These are phyloP conservation scores for Solanum aculeatissimum DNA, from an alignment of 305 asterid genomes.

Conservation along the genomic window DNA sequence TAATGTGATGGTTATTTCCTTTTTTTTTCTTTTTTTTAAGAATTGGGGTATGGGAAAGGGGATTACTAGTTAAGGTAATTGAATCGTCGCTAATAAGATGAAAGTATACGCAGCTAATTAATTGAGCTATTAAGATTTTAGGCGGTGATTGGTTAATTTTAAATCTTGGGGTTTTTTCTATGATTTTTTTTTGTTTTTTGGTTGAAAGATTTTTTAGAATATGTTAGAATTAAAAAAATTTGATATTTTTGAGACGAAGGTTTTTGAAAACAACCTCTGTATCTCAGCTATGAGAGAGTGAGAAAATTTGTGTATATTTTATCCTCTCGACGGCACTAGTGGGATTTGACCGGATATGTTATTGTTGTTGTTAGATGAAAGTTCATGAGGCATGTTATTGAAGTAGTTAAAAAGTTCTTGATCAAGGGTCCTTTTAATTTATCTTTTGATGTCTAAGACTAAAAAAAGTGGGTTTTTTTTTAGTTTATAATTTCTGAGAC, in stretches of 20 bases:
- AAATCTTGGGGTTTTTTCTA: background rate
- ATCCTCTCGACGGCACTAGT: too few species aligned
- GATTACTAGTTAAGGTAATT: background rate
- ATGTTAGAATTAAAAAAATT: too few species aligned
- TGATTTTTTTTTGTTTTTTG: background rate
- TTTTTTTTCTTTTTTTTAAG: background rate
- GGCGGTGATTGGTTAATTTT: background rate
- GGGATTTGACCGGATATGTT: too few species aligned
- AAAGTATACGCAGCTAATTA: background rate
- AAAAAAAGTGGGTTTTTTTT: background rate
- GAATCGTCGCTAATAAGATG: too few species aligned
- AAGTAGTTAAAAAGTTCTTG: background rate
- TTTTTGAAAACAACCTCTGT: too few species aligned
- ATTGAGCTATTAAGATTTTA: background rate
- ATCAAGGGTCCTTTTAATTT: background rate
- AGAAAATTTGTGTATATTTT: too few species aligned
- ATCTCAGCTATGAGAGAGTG: too few species aligned
- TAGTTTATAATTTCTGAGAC: background rate
- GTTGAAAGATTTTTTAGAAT: background rate
- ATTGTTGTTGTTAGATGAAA: too few species aligned
- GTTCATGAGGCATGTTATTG: background rate
- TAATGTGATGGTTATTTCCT: background rate
- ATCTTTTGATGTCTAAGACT: background rate
- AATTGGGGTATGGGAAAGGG: background rate
- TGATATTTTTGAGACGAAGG: too few species aligned